phyloP scores from a whole-genome alignment of 225 moss, liverwort and hornwort species.

The Pseudoscleropodium purum region DNA sequence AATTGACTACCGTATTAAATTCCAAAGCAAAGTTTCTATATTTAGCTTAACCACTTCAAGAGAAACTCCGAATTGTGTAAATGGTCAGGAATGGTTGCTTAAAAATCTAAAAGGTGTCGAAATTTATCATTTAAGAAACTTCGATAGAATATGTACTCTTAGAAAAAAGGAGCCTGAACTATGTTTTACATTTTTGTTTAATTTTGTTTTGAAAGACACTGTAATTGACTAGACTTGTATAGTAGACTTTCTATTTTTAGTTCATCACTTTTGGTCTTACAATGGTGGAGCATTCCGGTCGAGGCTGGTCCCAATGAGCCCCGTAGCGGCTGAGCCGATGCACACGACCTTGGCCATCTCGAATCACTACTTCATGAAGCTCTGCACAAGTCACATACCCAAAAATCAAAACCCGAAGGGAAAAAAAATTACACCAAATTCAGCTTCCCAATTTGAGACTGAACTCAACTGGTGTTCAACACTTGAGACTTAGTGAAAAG shows the following conservation, averaged over 20 bases:
- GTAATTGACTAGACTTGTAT: background rate
- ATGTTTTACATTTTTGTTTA: background rate
- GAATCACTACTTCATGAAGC: slow-evolving; percentile 49
- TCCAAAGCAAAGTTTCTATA: no score
- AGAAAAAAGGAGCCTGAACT: background rate
- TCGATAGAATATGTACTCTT: background rate
- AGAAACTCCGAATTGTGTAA: background rate
- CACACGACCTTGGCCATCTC: slow-evolving; percentile 27
- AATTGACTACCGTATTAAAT: no score
- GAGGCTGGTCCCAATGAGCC: slow-evolving; percentile 62
- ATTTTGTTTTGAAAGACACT: background rate
- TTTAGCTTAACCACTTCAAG: background rate
- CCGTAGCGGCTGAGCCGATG: slow-evolving; percentile 74
- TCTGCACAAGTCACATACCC: slow-evolving; percentile 13
- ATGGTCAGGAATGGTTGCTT: background rate
- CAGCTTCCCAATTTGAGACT: background rate
- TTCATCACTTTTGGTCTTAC: slow-evolving; percentile 2
- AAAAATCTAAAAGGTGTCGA: background rate
- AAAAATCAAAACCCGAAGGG: background rate
- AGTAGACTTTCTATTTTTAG: background rate
- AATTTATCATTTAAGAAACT: background rate
- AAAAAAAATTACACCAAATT: background rate
- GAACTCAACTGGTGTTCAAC: background rate
- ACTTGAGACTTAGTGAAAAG: background rate
- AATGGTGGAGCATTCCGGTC: slow-evolving; percentile 77